phyloP scores from a whole-genome alignment of 2,329 filamentous ascomycete species.

The Rhexocercosporidium sp. region DNA sequence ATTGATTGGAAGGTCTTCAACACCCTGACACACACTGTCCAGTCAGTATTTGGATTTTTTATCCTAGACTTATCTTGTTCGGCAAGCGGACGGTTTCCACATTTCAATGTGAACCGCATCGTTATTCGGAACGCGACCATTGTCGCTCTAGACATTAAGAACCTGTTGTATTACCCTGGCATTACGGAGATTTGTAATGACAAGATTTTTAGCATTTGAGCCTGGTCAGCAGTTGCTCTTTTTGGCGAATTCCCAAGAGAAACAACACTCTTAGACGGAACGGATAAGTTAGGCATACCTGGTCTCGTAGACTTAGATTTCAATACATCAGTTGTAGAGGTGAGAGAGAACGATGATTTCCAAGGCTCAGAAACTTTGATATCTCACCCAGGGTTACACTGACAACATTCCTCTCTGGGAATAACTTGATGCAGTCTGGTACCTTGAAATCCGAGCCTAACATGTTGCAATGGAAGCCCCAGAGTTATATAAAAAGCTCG shows the following conservation, averaged over 20 bases:
- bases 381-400: slow-evolving; percentile 26
- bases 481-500: too few species aligned
- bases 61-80: too few species aligned
- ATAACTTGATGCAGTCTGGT: slow-evolving; percentile 36
- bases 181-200: slow-evolving; percentile 33
- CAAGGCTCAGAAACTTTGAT: background rate
- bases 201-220: slow-evolving; percentile 25
- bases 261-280: slow-evolving; percentile 33
- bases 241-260: slow-evolving; percentile 25
- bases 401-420: slow-evolving; percentile 36
- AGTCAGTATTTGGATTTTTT: too few species aligned
- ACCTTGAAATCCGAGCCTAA: slow-evolving; percentile 34
- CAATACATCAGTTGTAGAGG: slow-evolving; percentile 36
- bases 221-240: slow-evolving; percentile 11
- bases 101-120: slow-evolving; percentile 27
- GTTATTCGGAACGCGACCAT: slow-evolving; percentile 33
- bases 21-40: too few species aligned
- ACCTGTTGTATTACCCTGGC: slow-evolving; percentile 34
- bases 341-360: too few species aligned
- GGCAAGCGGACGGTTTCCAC: background rate
- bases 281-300: slow-evolving; percentile 35
- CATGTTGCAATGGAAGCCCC: too few species aligned
- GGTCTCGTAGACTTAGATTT: slow-evolving; percentile 37
- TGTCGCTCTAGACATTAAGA: slow-evolving; percentile 32
- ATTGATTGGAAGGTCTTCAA: too few species aligned